Conservation (phyloP, 2,329 filamentous ascomycete species). For the Alternaria ventricosa region DNA sequence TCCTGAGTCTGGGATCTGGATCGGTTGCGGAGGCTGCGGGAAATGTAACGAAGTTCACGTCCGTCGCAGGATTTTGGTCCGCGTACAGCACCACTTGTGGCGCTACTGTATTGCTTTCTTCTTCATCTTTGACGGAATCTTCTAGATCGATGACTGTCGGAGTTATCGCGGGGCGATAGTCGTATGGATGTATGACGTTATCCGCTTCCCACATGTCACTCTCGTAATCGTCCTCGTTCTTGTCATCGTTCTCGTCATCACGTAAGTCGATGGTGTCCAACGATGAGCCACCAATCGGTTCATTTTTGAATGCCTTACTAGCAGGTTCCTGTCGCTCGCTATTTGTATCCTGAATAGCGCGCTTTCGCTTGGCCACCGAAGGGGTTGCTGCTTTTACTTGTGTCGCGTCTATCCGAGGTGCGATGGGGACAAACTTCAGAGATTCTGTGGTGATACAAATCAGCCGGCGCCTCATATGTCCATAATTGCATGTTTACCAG, state of each 20-base stretch:
- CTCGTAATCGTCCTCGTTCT: background rate
- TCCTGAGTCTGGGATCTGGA: background rate
- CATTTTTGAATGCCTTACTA: background rate
- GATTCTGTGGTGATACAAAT: background rate
- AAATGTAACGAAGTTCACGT: background rate
- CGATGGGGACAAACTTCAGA: rapidly evolving
- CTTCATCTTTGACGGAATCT: background rate
- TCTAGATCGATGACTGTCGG: background rate
- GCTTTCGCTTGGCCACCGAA: background rate
- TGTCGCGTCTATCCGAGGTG: background rate
- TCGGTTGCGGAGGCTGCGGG: background rate
- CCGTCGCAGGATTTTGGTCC: background rate
- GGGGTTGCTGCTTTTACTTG: background rate
- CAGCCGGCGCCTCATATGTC: background rate
- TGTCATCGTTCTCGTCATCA: background rate
- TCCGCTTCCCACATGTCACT: too few relatives aligned
- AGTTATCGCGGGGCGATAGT: background rate
- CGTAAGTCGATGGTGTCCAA: background rate
- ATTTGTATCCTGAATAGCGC: background rate
- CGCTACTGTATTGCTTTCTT: background rate
- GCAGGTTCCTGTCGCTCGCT: background rate
- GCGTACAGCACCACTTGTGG: background rate
- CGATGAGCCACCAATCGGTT: background rate
- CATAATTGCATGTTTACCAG: background rate
- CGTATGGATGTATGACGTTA: too few relatives aligned